Evolutionary conservation across 202 grass and related monocot genomes (phyloP).

Genomic region (Dendrocalamus latiflorus): DNA sequence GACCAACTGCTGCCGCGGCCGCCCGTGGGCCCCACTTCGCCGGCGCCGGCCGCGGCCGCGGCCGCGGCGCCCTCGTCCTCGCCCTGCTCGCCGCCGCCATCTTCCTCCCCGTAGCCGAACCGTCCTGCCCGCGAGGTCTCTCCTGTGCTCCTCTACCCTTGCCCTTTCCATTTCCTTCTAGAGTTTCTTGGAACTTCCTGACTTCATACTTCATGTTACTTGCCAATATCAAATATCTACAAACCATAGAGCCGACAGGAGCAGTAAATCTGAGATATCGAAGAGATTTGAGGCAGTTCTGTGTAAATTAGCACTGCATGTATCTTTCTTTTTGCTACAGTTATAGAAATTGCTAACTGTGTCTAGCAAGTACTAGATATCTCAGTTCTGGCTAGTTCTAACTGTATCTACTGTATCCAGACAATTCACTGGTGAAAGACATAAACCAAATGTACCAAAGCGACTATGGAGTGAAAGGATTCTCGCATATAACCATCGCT

Average conservation of each 20-base stretch:
- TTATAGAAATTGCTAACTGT: no score
- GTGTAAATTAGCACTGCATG: not conserved
- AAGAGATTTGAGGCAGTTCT: not conserved
- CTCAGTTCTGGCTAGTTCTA: not conserved
- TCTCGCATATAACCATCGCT: slow-evolving; percentile 64
- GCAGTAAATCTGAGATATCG: not conserved
- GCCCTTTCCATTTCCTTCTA: not conserved
- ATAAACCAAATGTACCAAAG: slow-evolving; percentile 61
- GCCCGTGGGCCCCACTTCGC: not conserved
- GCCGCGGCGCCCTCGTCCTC: not conserved
- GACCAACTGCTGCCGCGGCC: not conserved
- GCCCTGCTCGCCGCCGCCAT: not conserved
- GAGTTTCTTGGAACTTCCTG: slow-evolving; percentile 1
- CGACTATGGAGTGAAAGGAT: slow-evolving; percentile 59
- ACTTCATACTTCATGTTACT: not conserved
- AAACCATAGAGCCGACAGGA: not conserved
- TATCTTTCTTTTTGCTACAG: not conserved
- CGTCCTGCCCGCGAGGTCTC: slow-evolving; percentile 39
- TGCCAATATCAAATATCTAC: not conserved
- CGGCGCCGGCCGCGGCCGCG: not conserved
- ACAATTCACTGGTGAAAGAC: slow-evolving; percentile 62
- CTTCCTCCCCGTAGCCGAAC: slow-evolving; percentile 4
- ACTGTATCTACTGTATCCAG: slow-evolving; percentile 32
- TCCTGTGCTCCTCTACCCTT: not conserved
- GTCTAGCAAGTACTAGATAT: not conserved